These are phyloP conservation scores for Aspergillus candidus DNA, from an alignment of 2,329 filamentous ascomycete species.

Conservation along the genomic window DNA sequence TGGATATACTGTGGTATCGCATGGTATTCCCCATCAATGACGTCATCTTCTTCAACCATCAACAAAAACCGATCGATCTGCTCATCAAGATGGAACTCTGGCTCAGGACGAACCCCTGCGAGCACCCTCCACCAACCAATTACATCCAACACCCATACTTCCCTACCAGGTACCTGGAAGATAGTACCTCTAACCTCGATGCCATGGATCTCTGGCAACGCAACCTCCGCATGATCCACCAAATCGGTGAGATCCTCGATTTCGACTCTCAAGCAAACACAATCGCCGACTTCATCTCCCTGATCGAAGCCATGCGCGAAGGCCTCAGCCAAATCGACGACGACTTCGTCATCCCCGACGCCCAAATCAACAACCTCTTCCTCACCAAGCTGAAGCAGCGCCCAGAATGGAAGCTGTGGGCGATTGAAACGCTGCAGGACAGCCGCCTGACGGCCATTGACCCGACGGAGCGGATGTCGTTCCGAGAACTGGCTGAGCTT, in stretches of 20 bases:
- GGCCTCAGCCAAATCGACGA: conserved; percentile 23
- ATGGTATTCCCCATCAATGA: too few species aligned
- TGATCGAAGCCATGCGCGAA: conserved; percentile 24
- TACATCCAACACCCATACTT: too few species aligned
- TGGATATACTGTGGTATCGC: too few species aligned
- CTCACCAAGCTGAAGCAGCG: conserved; percentile 21
- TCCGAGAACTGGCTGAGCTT: conserved; percentile 17
- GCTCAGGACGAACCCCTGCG: too few species aligned
- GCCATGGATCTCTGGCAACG: conserved; percentile 21
- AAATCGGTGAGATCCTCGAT: conserved; percentile 24
- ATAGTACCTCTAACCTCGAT: background rate
- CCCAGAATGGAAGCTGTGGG: conserved; percentile 22
- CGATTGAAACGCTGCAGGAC: conserved; percentile 19
- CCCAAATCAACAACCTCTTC: conserved; percentile 21
- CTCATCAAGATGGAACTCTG: background rate
- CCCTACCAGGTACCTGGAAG: background rate
- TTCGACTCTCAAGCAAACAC: conserved; percentile 22
- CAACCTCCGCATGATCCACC: conserved; percentile 23
- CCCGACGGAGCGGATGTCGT: conserved; percentile 15
- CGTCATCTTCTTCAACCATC: background rate
- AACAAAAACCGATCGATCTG: background rate
- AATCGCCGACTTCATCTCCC: conserved; percentile 22
- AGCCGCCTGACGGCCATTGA: conserved; percentile 16
- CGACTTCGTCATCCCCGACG: conserved; percentile 18
- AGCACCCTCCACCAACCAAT: too few species aligned